Evolutionary conservation across 2,329 filamentous ascomycete genomes (phyloP).

Genomic region (Aspergillus nomiae): DNA sequence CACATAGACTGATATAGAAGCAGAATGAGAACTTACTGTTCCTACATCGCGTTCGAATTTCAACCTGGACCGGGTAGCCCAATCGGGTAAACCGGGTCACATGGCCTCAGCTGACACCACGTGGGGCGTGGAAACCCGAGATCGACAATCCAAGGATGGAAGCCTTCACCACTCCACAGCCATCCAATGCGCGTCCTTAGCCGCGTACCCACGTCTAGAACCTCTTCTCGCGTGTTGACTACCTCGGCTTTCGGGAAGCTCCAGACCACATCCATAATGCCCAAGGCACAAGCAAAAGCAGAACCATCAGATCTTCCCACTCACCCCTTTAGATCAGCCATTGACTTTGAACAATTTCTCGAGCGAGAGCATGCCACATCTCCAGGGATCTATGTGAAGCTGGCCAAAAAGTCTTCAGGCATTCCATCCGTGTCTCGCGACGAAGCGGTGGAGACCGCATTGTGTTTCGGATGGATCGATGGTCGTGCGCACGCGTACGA

Average conservation of each 20-base stretch:
- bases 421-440: constrained; percentile 48
- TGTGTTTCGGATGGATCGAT: constrained; percentile 67
- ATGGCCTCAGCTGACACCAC: not conserved
- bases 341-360: constrained; percentile 45
- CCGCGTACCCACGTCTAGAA: not conserved
- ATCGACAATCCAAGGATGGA: not conserved
- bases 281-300: not conserved
- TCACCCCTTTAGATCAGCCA: constrained; percentile 27
- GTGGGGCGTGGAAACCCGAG: not conserved
- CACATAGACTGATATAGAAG: not conserved
- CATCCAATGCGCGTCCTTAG: not conserved
- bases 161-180: not conserved
- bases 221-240: not conserved
- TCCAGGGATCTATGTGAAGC: constrained; percentile 50
- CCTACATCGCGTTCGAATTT: not conserved
- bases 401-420: constrained; percentile 52
- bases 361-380: constrained; percentile 35
- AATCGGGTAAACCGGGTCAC: not conserved
- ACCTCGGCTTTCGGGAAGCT: not conserved
- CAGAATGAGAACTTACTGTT: not conserved
- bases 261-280: not conserved
- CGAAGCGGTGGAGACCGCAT: constrained; percentile 58
- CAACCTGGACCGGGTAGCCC: not conserved
- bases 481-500: constrained; percentile 54
- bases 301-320: constrained; percentile 28